Percentiles rank a stretch among this genome's conserved stretches.
These are phyloP conservation scores for Knoxdaviesia proteae DNA, from an alignment of 2,329 filamentous ascomycete genomes.

Conservation along the genomic window DNA sequence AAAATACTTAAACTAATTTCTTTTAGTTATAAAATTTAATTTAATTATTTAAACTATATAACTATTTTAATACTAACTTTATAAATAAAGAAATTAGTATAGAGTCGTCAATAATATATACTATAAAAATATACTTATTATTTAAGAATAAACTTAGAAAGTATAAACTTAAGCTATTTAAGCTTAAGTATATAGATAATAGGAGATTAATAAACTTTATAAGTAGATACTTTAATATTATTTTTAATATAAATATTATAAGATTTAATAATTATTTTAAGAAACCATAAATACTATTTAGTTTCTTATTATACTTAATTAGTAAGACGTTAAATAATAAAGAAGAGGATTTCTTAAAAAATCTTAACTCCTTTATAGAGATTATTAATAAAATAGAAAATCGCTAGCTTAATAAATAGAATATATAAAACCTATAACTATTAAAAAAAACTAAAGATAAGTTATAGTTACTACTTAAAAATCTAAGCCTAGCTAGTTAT, in stretches of 20 bases:
- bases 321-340: not conserved
- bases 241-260: not conserved
- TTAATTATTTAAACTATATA: not conserved
- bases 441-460: not conserved
- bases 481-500: not conserved
- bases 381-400: too few species aligned
- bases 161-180: not conserved
- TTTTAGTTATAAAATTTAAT: not conserved
- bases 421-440: not conserved
- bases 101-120: not conserved
- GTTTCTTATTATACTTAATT: not conserved
- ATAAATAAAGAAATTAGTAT: too few species aligned
- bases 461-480: not conserved
- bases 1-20: too few species aligned
- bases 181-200: not conserved
- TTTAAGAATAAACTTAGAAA: not conserved
- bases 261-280: not conserved
- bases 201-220: not conserved
- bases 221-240: not conserved
- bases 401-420: not conserved
- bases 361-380: not conserved
- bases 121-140: not conserved
- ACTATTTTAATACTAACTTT: too few species aligned
- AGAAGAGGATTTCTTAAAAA: not conserved
- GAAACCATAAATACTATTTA: not conserved